Evolutionary conservation across 1,284 basidiomycete species (phyloP), one percentile per base, ranked within the genome.

Genomic region (Takashimella tepidaria): DNA sequence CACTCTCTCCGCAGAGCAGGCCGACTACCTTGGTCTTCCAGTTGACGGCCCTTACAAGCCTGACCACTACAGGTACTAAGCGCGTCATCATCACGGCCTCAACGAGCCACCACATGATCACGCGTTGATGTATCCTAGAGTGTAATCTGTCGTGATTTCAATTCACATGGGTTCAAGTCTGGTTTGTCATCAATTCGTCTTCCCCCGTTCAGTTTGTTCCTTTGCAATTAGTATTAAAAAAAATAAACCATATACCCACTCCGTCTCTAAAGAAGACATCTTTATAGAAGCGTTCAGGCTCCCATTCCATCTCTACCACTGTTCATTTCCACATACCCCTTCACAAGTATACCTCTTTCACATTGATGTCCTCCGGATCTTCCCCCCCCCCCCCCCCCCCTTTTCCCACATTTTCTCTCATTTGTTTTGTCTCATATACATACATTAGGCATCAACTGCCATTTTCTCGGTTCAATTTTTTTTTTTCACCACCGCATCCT

Each of bases 21-120:
- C 91, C 69, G 80, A 82, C 57, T 98, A 98, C 83, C 85, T 98
- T 65, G 92, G 92, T 78, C 84, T 98, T 61, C 89, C 90, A 60
- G 78, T 84, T 70, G 78, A 83, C 59, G 93, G 95, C 55, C 93
- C 95, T 50, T 98, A 92, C 88, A 98, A 95, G 83, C 83, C 89
- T 61, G 77, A 78, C 63, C 85, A 89, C 81, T 89, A 88, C 83
- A 56, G 64, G 53, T 66, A 66, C 60, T 66, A 66, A 64, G 53
- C 57, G 60, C 51, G 52, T 63, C 54, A 52, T 53, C 31, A 37
- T 25, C 31, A 49, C 43, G 63, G 63, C 63, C 59, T 65, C 63
- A 65, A 65, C 63, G 37, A 21, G 16, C 31, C 31, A 37, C 16
- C 31, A n/a, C 31, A 37, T 37, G 31, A 37, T 37, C 31, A 37